Percentiles rank a stretch among this genome's conserved stretches.
These are phyloP conservation scores for Aspergillus sp. DNA, from an alignment of 2,329 filamentous ascomycete species.

Conservation along the genomic window DNA sequence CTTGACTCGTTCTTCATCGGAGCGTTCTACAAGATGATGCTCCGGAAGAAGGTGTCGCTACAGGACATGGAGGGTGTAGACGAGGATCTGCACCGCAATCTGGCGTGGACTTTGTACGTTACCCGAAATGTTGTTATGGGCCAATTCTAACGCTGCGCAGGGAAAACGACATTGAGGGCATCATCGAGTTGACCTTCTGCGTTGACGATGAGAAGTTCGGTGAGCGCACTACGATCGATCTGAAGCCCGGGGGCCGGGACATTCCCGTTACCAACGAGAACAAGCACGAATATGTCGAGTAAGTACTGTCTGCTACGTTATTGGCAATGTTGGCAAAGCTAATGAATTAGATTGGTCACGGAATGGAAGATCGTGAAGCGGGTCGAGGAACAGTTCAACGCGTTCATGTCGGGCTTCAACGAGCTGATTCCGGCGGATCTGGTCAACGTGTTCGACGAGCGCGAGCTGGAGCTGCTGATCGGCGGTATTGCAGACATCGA, in stretches of 20 bases:
- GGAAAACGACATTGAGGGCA: constrained; percentile 94
- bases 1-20: constrained; percentile 99
- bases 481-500: constrained; percentile 99
- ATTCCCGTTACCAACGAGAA: constrained; percentile 98
- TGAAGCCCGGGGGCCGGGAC: constrained; percentile 85
- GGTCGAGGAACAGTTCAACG: constrained; percentile 96
- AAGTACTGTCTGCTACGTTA: constrained; percentile 36
- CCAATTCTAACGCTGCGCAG: constrained; percentile 38
- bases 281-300: constrained; percentile 98
- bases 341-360: constrained; percentile 71
- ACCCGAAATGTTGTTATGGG: neutral
- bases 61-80: constrained; percentile 99
- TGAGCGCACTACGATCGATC: constrained; percentile 88
- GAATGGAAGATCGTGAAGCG: constrained; percentile 99
- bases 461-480: constrained; percentile 92
- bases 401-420: constrained; percentile 96
- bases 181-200: constrained; percentile 92
- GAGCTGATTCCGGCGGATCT: constrained; percentile 95
- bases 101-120: constrained; percentile 86
- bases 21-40: constrained; percentile 98
- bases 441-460: constrained; percentile 98
- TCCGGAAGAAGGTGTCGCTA: constrained; percentile 86
- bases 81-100: constrained; percentile 92
- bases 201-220: constrained; percentile 98
- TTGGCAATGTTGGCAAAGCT: neutral